Base-by-base conservation (phyloP, 2,329 filamentous ascomycete species). In the Diplodia scrobiculata region DNA sequence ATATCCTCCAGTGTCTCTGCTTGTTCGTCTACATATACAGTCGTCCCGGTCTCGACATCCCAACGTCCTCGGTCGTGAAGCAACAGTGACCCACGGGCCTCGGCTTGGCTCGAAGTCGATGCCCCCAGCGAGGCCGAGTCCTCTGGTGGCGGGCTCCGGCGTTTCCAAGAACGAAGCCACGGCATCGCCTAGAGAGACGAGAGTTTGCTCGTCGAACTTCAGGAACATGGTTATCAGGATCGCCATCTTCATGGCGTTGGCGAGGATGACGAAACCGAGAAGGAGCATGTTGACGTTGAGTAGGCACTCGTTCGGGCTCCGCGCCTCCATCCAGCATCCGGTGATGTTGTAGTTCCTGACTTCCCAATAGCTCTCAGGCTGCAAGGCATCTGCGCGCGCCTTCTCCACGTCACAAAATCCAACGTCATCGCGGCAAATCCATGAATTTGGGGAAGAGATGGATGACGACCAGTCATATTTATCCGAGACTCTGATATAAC, bases 371-470 rank as follows among this genome's bases (percentile, higher is more conserved):
- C 1, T 45, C 38, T 17, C 17, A 3, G 17, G 41, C 41, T n/a
- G 17, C 41, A 1, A n/a, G 1, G n/a, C 17, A 19, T 45, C 17
- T 5, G 41, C 1, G 41, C n/a, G 17, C 17, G 29, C 10, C 32
- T 34, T 11, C 10, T 11, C 10, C 32, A 34, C 32, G 32, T 60
- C n/a, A 48, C 55, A 21, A 25, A 34, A n/a, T 38, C 29, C 41
- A 17, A 32, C 27, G 25, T 13, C 70, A 19, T 80, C 81, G 36
- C 76, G 72, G 62, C 83, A 81, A 2, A 78, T 76, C 68, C 82
- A 83, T 47, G 32, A 34, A 3, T 11, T 34, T 29, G 29, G 29
- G 29, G 29, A 29, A 3, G 29, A 29, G 10, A 11, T 10, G 9
- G 2, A 34, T 34, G 32, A 34, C 10, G 32, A 34, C 32, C 32